Base-by-base conservation (phyloP, 371 early-diverging fungal species). In the Apophysomyces sp. region DNA sequence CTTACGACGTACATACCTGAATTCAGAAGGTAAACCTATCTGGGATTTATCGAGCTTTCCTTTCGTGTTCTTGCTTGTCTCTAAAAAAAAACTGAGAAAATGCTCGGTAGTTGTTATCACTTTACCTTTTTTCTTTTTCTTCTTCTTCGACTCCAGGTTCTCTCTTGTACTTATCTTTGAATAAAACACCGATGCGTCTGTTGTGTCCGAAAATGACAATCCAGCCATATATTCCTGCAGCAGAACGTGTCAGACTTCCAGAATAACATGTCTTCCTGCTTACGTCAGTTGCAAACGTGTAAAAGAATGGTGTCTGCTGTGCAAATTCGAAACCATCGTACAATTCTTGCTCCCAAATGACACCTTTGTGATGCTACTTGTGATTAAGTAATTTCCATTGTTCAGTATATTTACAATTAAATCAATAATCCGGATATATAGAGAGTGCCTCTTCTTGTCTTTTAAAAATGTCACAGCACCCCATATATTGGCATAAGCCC, bases 261-360 rank as follows among this genome's bases (percentile, higher is more conserved):
- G 8, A 13, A n/a, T 44, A 13, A 9, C 15, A 7, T 16, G 4
- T 11, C 16, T 44, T 21, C 21, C 7, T 2, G 61, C 86, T 80
- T 86, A 93, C 93, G 74, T 92, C 90, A 12, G 89, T 84, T 5
- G 88, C 79, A 78, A 97, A 93, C 5, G 91, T 87, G 66, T 89
- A 94, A 69, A 97, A 97, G 72, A 88, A 94, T 3, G 90, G 88
- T n/a, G 81, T 72, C 39, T 93, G 89, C 66, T 81, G 76, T 11
- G 64, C 68, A 67, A 94, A 89, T 55, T 90, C 84, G 70, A 94
- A 89, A 60, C 89, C 89, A 58, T 84, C 82, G 63, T 89, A 89
- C 24, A 94, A 67, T 67, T 93, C 93, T 65, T 89, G 90, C 52
- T 92, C 90, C 94, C 95, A 97, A 52, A 93, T 69, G 28, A 92